Evolutionary conservation across 441 rosid genomes (phyloP), one percentile per base, ranked within the genome.

Genomic region (Biscutella laevigata): DNA sequence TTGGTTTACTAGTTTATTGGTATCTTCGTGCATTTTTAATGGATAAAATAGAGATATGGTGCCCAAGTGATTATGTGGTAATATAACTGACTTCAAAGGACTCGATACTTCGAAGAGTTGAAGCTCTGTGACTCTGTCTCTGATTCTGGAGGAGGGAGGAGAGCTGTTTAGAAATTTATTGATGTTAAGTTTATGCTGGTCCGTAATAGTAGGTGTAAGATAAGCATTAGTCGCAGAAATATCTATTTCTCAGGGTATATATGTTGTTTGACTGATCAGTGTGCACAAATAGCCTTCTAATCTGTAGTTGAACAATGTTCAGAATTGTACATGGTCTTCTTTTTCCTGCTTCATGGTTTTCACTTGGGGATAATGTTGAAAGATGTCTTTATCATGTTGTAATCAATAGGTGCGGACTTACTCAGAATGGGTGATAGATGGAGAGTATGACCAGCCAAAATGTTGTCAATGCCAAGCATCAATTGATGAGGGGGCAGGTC

Each of bases 391-490:
- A 21, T 61, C 13, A 12, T 61, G 30, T 43, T 43, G 34, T 42
- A n/a, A n/a, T n/a, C n/a, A 55, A 38, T 70, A 92, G 99, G 71
- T 92, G 25, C 88, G 84, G 19, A 82, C 99, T 12, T 92, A 92
- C 77, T 92, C 99, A n/a, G 99, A 92, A 54, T 92, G 99, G 97
- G 97, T 92, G 51, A 92, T 86, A 71, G 99, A 92, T 61, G 99
- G 90, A 59, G 99, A 84, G 62, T 88, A 92, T 70, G 96, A 92
- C 47, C 88, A 92, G 88, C 96, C 99, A 59, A 88, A 78, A 66
- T 92, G 99, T 70, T 88, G 97, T 68, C 75, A 75, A 6, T 92
- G 99, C 72, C 90, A 78, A 69, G 71, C 66, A 48, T 66, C 69
- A 9, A 77, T 92, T 48, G 88, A 81, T 35, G 97, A 86, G 71